phyloP scores from a whole-genome alignment of 1,284 basidiomycete genomes.

The Fomitopsis schrenkii region DNA sequence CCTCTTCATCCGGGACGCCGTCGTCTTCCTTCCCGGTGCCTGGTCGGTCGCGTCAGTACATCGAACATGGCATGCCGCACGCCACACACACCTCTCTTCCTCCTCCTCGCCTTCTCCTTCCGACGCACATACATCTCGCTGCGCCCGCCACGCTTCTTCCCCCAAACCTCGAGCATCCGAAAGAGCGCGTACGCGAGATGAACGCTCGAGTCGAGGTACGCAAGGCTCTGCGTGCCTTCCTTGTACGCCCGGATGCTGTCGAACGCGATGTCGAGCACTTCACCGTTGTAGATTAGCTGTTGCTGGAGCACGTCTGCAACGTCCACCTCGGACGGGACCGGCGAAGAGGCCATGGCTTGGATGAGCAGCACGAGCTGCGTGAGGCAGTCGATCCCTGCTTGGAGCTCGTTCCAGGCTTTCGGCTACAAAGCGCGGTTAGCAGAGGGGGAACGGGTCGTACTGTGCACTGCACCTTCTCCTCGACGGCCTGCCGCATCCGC shows the following conservation, averaged over 20 bases:
- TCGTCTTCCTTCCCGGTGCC: constrained; percentile 42
- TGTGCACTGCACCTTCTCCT: constrained; percentile 69
- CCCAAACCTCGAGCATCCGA: constrained; percentile 84
- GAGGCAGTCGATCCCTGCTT: constrained; percentile 91
- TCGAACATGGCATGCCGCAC: background rate
- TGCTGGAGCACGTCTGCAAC: constrained; percentile 79
- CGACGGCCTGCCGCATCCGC: constrained; percentile 84
- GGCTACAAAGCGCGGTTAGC: constrained; percentile 47
- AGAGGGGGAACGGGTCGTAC: background rate
- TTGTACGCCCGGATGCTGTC: constrained; percentile 76
- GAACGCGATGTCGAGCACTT: constrained; percentile 83
- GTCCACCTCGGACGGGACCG: constrained; percentile 62
- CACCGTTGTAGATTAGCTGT: constrained; percentile 90
- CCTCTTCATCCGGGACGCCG: constrained; percentile 65
- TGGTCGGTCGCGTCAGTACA: background rate
- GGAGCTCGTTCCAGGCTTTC: constrained; percentile 88
- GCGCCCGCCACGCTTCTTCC: constrained; percentile 53
- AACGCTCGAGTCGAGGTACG: constrained; percentile 83
- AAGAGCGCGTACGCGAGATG: constrained; percentile 80
- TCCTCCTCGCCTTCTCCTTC: constrained; percentile 51
- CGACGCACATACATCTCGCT: constrained; percentile 75
- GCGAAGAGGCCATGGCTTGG: constrained; percentile 49
- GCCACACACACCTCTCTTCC: constrained; percentile 35
- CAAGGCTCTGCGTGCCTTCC: constrained; percentile 62
- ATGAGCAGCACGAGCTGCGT: constrained; percentile 85